Evolutionary conservation across 225 moss, liverwort and hornwort genomes (phyloP).

Genomic region (Polytrichum commune): DNA sequence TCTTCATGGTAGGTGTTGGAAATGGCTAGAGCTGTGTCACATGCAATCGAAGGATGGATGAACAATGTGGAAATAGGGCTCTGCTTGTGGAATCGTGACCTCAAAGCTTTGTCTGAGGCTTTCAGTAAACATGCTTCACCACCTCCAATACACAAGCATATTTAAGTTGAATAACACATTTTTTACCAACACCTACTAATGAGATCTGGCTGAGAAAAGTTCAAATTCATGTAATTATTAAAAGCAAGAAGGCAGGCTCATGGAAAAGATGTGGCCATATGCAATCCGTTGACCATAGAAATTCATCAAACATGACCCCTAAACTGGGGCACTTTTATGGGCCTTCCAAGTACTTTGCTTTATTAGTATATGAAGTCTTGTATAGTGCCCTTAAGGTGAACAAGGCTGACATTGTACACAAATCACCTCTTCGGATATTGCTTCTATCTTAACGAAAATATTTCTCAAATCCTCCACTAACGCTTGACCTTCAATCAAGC

Average conservation of each 20-base stretch:
- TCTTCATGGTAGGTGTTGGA: slow-evolving; percentile 36
- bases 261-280: not conserved
- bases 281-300: not conserved
- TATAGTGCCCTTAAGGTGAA: no score
- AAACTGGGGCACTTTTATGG: not conserved
- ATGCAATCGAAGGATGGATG: slow-evolving; percentile 56
- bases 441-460: no score
- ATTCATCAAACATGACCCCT: not conserved
- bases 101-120: slow-evolving; percentile 42
- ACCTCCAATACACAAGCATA: not conserved
- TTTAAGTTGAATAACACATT: no score
- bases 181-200: no score
- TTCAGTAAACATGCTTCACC: slow-evolving; percentile 30
- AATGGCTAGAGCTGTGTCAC: slow-evolving; percentile 53
- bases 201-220: no score
- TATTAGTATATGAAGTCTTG: not conserved
- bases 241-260: no score
- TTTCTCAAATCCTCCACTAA: no score
- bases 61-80: slow-evolving; percentile 47
- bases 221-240: no score
- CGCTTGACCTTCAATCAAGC: no score
- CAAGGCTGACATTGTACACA: no score
- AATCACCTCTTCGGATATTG: no score
- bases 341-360: not conserved
- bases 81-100: slow-evolving; percentile 49